Conservation (phyloP, 2,329 filamentous ascomycete species). For the Colletotrichum lindemuthianum region DNA sequence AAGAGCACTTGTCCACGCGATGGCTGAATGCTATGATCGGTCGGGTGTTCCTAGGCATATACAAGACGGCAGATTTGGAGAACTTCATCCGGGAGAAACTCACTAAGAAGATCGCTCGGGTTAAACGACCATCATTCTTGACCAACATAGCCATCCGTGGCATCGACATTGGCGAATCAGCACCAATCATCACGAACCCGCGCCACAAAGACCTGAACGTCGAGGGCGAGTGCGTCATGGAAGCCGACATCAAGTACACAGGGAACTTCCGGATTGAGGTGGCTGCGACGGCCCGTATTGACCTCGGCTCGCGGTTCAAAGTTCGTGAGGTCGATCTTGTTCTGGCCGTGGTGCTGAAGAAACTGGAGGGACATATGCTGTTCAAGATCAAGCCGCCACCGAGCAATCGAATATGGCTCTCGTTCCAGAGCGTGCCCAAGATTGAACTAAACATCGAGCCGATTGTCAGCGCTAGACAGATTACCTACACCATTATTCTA, state of each 20-base stretch:
- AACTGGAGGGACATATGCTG: constrained; percentile 84
- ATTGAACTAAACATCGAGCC: constrained; percentile 96
- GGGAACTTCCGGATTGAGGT: constrained; percentile 92
- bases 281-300: constrained; percentile 90
- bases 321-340: constrained; percentile 89
- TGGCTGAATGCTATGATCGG: constrained; percentile 96
- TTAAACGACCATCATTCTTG: constrained; percentile 91
- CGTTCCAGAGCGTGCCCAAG: constrained; percentile 92
- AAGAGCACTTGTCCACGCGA: constrained; percentile 88
- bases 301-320: constrained; percentile 89
- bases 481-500: constrained; percentile 92
- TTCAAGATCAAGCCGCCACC: constrained; percentile 93
- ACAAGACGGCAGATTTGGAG: constrained; percentile 85
- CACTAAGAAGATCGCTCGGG: constrained; percentile 93
- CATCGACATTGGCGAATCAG: constrained; percentile 86
- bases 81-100: constrained; percentile 84
- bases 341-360: constrained; percentile 85
- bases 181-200: constrained; percentile 89
- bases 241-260: constrained; percentile 87
- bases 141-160: constrained; percentile 83
- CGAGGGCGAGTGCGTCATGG: constrained; percentile 88
- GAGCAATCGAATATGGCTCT: constrained; percentile 95
- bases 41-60: constrained; percentile 85
- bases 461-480: constrained; percentile 93
- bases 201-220: constrained; percentile 89